These are phyloP conservation scores for Cyclotella atomus DNA, from an alignment of 108 stramenopile species.

Conservation along the genomic window DNA sequence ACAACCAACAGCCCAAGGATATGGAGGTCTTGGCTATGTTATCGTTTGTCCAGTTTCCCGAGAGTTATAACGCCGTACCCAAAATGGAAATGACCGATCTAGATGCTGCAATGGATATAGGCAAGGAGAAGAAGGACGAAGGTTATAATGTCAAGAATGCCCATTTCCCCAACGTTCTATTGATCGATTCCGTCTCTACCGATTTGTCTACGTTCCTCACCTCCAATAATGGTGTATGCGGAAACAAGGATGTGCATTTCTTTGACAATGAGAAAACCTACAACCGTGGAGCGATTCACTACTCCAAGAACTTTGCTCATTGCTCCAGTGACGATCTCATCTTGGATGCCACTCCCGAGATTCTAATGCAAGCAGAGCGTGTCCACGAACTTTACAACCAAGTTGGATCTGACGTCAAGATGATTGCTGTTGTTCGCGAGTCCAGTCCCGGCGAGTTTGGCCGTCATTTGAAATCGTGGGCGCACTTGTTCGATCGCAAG, in stretches of 20 bases:
- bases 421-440: too few species aligned
- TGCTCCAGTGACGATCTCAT: not conserved
- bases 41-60: not conserved
- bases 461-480: too few species aligned
- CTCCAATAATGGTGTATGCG: not conserved
- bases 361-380: not conserved
- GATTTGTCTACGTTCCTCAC: not conserved
- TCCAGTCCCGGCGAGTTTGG: too few species aligned
- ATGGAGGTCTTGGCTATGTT: constrained; percentile 4
- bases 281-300: not conserved
- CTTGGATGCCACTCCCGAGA: not conserved
- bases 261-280: too few species aligned
- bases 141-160: not conserved
- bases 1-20: constrained; percentile 5
- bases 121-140: not conserved
- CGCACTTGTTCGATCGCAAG: too few species aligned
- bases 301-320: not conserved
- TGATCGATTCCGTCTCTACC: not conserved
- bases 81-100: not conserved
- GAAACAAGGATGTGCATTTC: too few species aligned
- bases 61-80: not conserved
- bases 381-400: not conserved
- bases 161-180: not conserved
- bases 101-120: not conserved
- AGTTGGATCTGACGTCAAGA: too few species aligned